These are phyloP conservation scores for Urochloa ruziziensis DNA, from an alignment of 176 grass and related monocot species.

Conservation along the genomic window DNA sequence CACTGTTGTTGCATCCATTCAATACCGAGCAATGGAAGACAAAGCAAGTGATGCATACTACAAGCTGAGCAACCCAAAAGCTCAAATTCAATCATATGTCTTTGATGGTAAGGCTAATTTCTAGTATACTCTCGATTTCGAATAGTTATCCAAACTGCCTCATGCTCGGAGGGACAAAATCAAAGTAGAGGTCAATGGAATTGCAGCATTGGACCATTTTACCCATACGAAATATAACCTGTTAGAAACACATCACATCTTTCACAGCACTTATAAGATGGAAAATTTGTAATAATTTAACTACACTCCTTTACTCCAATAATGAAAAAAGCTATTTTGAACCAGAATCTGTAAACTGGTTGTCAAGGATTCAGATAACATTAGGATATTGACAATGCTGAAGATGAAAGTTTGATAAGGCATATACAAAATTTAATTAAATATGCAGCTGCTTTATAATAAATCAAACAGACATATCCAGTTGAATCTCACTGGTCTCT, in stretches of 20 bases:
- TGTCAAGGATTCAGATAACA: not conserved
- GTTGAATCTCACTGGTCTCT: conserved; percentile 7
- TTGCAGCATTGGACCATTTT: not conserved
- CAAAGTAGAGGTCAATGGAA: not conserved
- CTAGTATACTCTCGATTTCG: not conserved
- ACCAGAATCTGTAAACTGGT: not conserved
- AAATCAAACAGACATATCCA: not conserved
- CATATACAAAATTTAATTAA: not conserved
- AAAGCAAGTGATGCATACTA: conserved; percentile 66
- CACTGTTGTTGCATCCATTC: conserved; percentile 68
- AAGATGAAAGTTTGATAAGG: not conserved
- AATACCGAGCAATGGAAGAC: conserved; percentile 57
- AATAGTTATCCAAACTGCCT: not conserved
- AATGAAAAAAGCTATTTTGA: not conserved
- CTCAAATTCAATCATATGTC: conserved; percentile 71
- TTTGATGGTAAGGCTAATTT: conserved; percentile 52
- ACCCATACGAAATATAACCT: not conserved
- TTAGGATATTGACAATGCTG: not conserved
- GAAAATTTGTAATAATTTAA: not conserved
- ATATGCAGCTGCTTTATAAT: not conserved
- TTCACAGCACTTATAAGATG: not conserved
- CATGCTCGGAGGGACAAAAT: not conserved
- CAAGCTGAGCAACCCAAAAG: conserved; percentile 54
- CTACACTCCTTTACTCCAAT: not conserved
- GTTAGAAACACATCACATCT: not conserved